Conservation (phyloP, 148 eudicot genomes). For the Vaccinium corymbosum region DNA sequence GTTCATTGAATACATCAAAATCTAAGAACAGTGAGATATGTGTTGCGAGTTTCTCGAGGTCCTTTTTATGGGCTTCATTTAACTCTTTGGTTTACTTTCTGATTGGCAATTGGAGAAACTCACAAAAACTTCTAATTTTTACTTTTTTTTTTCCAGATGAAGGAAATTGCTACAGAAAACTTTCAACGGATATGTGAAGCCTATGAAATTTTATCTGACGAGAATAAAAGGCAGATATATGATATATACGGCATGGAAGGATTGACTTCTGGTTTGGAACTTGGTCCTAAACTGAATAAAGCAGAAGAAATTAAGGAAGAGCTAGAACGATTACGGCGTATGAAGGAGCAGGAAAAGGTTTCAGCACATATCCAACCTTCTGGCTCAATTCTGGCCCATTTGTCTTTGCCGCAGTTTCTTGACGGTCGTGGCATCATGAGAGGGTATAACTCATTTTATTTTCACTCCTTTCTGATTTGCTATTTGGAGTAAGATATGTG, state of each 20-base stretch:
- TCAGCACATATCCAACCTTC: slow-evolving; percentile 58
- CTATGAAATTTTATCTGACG: slow-evolving; percentile 91
- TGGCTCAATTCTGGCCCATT: slow-evolving; percentile 70
- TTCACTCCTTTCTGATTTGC: slow-evolving; percentile 5
- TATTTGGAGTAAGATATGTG: slow-evolving; percentile 4
- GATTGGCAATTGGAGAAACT: slow-evolving; percentile 5
- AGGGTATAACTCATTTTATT: slow-evolving; percentile 46
- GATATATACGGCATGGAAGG: slow-evolving; percentile 99
- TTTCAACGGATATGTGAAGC: slow-evolving; percentile 98
- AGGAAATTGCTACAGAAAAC: slow-evolving; percentile 91
- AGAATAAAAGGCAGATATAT: slow-evolving; percentile 79
- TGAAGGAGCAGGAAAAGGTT: slow-evolving; percentile 58
- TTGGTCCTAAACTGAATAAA: slow-evolving; percentile 80
- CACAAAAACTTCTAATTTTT: not conserved
- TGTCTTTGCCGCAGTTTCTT: slow-evolving; percentile 74
- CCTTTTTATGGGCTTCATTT: not conserved
- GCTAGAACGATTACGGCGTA: slow-evolving; percentile 71
- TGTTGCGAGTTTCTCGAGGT: not conserved
- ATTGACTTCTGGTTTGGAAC: slow-evolving; percentile 84
- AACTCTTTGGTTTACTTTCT: slow-evolving; percentile 9
- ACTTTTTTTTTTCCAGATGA: slow-evolving; percentile 52
- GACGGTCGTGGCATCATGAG: slow-evolving; percentile 79
- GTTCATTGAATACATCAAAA: not conserved
- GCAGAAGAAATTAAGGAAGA: slow-evolving; percentile 90
- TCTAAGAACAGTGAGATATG: not conserved